Evolutionary conservation across 192 early-diverging fungal species (phyloP).

Genomic region (Backusella morwellensis): DNA sequence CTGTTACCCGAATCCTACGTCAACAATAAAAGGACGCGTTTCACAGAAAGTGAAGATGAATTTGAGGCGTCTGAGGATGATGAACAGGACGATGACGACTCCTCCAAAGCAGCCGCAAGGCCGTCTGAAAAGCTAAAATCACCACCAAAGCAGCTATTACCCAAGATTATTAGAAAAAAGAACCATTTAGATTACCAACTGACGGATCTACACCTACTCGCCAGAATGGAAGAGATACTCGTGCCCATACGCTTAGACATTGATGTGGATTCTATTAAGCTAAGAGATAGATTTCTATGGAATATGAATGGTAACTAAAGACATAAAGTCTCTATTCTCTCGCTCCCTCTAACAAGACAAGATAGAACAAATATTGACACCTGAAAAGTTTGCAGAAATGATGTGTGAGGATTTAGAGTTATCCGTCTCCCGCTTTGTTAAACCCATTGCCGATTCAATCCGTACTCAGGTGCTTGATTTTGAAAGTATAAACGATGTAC

Average conservation of each 20-base stretch:
- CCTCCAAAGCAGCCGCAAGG: background rate
- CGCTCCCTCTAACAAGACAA: background rate
- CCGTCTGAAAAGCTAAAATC: background rate
- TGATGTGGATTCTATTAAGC: conserved; percentile 81
- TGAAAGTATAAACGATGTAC: conserved; percentile 46
- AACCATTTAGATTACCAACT: conserved; percentile 34
- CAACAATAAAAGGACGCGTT: conserved; percentile 37
- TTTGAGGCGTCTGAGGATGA: background rate
- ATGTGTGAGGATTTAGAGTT: conserved; percentile 78
- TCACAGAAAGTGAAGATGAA: conserved; percentile 24
- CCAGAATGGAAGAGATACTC: conserved; percentile 69
- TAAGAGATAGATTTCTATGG: conserved; percentile 91
- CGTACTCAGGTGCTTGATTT: conserved; percentile 61
- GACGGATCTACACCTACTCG: conserved; percentile 47
- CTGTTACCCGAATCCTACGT: conserved; percentile 42
- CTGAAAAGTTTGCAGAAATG: conserved; percentile 83
- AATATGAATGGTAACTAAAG: conserved; percentile 72
- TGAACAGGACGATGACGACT: background rate
- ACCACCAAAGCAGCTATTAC: conserved; percentile 24
- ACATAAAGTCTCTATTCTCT: background rate
- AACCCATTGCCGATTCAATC: conserved; percentile 56
- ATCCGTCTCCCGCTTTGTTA: conserved; percentile 44
- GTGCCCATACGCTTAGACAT: conserved; percentile 92
- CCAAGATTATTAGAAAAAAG: conserved; percentile 34
- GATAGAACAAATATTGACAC: conserved; percentile 70